Base-by-base conservation (phyloP, 306 rosid genomes). In the Prinsepia uniflora region DNA sequence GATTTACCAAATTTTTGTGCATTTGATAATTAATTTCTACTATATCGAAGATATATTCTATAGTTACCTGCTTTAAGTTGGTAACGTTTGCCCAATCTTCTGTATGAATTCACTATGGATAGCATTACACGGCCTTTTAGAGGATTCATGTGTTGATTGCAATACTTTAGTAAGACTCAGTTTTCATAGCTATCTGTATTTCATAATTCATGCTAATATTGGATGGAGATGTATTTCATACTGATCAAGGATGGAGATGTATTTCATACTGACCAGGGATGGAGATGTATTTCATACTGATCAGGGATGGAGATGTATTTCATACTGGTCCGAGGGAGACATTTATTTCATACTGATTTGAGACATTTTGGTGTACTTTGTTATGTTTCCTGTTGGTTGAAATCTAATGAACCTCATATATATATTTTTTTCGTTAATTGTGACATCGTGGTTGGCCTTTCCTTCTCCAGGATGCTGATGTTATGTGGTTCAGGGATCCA, bases 401-500 rank as follows among this genome's bases (percentile, higher is more conserved):
- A 64, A 50, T n/a, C 41, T 24, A 13, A 66, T 75, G 22, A 20
- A 11, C 60, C 53, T 61, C 60, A 68, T 54, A 12, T n/a, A 43
- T 76, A 15, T n/a, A 22, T 19, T 58, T 17, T 55, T 65, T 70
- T 65, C 76, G 64, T 30, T 30, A 30, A 30, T 30, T 30, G 48
- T 59, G 61, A 30, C 50, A 22, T 56, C 10, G 4, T 58, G 48
- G 52, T 20, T 73, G 41, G 8, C 70, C 41, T 78, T 62, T 44
- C 52, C 63, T 71, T 63, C 76, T 81, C 52, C 88, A 94, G 97
- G 99, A 94, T 89, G 97, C 89, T 47, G 99, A 94, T 82, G 46
- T 89, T 81, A 91, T 94, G 99, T 94, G 99, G 99, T 86, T 94
- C 80, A 87, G 97, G 82, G 79, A 94, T 65, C 99, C 99, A 45